A percentile compares a stretch with the other conserved stretches of the same genome.
phyloP scores from a whole-genome alignment of 2,329 filamentous ascomycete genomes.

The Plenodomus biglobosus region DNA sequence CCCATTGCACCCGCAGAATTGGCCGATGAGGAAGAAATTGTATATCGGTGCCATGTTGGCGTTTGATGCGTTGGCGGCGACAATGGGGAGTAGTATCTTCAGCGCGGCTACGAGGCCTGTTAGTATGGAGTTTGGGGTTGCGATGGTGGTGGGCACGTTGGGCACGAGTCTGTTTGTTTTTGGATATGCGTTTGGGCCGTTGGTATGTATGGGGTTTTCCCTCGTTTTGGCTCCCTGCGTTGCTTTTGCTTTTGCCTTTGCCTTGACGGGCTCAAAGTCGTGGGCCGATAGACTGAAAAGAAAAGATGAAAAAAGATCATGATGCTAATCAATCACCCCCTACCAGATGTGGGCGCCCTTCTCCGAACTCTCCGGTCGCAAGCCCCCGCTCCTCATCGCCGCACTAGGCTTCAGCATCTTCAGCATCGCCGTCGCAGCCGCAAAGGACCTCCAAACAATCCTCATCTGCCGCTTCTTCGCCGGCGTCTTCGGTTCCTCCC shows the following conservation, averaged over 20 bases:
- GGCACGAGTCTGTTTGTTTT: constrained; percentile 41
- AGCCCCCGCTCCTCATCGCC: constrained; percentile 51
- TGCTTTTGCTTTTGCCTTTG: too few species aligned
- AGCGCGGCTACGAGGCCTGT: constrained; percentile 39
- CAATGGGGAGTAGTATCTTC: constrained; percentile 61
- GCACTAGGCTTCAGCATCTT: constrained; percentile 57
- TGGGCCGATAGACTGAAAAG: too few species aligned
- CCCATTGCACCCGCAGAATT: constrained; percentile 85
- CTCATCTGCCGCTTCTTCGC: constrained; percentile 57
- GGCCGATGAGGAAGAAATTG: constrained; percentile 77
- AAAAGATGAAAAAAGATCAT: too few species aligned
- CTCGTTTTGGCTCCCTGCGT: too few species aligned
- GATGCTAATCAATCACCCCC: too few species aligned
- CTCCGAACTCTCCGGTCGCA: constrained; percentile 55
- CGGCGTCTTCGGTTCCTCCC: constrained; percentile 57
- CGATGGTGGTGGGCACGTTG: constrained; percentile 34
- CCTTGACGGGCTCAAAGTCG: too few species aligned
- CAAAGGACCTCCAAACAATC: constrained; percentile 57
- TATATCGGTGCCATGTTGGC: constrained; percentile 67
- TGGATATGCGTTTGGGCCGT: constrained; percentile 43
- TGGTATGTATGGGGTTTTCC: constrained; percentile 31
- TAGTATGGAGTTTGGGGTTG: constrained; percentile 33
- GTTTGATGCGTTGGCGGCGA: constrained; percentile 69
- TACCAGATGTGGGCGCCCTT: constrained; percentile 51
- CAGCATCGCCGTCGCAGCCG: constrained; percentile 52